Percentiles rank a stretch among this genome's conserved stretches.
phyloP scores from a whole-genome alignment of 2,329 filamentous ascomycete genomes.

The Fusarium compactum region DNA sequence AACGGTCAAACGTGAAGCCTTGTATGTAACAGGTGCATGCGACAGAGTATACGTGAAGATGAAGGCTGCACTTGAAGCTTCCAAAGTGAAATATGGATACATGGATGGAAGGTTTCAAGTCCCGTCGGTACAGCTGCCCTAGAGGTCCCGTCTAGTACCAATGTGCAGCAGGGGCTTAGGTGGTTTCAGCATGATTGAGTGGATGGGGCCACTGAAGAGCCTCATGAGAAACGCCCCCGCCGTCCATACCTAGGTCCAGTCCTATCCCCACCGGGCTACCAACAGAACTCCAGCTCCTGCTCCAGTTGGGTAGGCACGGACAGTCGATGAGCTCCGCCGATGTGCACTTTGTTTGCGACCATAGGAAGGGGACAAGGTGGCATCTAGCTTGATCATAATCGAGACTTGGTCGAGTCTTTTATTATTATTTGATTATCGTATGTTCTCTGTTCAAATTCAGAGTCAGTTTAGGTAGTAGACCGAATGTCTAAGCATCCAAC shows the following conservation, averaged over 20 bases:
- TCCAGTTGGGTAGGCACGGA: not conserved
- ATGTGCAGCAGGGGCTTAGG: not conserved
- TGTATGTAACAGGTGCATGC: not conserved
- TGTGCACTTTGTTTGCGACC: conserved; percentile 8
- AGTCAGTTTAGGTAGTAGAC: not conserved
- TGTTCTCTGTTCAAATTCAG: not conserved
- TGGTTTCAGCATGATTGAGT: conserved; percentile 25
- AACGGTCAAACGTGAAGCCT: not conserved
- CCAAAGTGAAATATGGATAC: not conserved
- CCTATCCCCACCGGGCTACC: not conserved
- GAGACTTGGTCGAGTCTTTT: not conserved
- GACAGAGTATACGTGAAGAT: conserved; percentile 1
- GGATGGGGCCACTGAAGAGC: conserved; percentile 35
- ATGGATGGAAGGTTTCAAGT: not conserved
- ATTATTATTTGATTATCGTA: no score
- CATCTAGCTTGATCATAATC: not conserved
- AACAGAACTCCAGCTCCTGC: conserved; percentile 6
- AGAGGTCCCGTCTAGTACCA: not conserved
- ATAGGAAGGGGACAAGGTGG: not conserved
- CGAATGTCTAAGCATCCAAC: not conserved
- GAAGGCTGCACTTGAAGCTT: conserved; percentile 1
- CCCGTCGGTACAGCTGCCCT: not conserved
- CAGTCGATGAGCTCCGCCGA: conserved; percentile 21
- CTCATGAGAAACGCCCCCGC: conserved; percentile 5
- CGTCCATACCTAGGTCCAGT: not conserved